phyloP scores from a whole-genome alignment of 208 protist genomes.

The Porcisia deanei region DNA sequence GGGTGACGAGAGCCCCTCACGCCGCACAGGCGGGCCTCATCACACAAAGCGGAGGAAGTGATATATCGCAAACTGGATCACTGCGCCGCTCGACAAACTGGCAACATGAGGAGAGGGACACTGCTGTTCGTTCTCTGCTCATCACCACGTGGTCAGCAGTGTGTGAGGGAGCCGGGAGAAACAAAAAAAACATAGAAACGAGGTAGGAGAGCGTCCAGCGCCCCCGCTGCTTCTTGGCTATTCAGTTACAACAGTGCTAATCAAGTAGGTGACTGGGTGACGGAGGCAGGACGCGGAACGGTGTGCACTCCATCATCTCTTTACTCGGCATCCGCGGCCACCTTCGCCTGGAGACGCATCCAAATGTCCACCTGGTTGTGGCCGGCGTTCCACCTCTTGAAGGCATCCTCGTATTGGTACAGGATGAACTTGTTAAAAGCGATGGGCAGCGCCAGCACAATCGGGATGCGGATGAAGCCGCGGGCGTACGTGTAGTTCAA shows the following conservation, averaged over 20 bases:
- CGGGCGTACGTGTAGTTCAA: slow-evolving; percentile 83
- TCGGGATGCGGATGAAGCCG: slow-evolving; percentile 83
- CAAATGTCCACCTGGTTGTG: slow-evolving; percentile 89
- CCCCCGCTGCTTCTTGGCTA: neutral
- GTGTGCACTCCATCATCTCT: neutral
- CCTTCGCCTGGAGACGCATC: slow-evolving; percentile 82
- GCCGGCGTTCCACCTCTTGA: slow-evolving; percentile 78
- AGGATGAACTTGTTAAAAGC: slow-evolving; percentile 87
- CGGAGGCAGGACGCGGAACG: neutral
- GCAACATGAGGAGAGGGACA: neutral
- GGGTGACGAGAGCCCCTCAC: neutral
- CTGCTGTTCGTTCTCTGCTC: neutral
- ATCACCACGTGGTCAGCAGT: neutral
- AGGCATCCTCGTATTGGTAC: slow-evolving; percentile 64
- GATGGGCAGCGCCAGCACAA: slow-evolving; percentile 74
- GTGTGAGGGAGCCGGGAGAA: no score
- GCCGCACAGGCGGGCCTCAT: neutral
- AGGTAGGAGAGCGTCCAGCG: no score
- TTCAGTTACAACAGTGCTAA: neutral
- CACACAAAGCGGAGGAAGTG: neutral
- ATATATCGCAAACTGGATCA: neutral
- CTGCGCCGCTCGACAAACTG: neutral
- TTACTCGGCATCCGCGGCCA: slow-evolving; percentile 51
- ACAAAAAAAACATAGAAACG: neutral
- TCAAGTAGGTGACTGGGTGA: neutral